A percentile compares a stretch with the other conserved stretches of the same genome.
phyloP scores from a whole-genome alignment of 2,329 filamentous ascomycete genomes.

The Phoma herbarum region DNA sequence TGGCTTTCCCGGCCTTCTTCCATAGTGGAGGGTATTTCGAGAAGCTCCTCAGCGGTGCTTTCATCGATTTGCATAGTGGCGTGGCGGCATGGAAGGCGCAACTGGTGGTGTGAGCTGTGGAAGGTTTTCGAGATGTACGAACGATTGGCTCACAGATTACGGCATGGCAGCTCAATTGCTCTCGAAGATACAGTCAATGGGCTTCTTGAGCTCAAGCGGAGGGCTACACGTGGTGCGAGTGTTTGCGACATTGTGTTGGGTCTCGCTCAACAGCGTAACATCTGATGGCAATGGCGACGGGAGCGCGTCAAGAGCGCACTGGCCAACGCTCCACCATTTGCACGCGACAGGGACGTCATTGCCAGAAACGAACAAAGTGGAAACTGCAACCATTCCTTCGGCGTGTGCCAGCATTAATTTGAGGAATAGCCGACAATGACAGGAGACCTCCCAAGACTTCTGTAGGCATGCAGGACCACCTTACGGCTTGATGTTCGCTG shows the following conservation, averaged over 20 bases:
- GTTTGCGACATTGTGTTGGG: constrained; percentile 38
- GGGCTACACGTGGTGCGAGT: constrained; percentile 34
- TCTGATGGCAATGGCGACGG: constrained; percentile 4
- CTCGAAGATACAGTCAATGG: constrained; percentile 22
- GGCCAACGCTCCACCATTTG: constrained; percentile 17
- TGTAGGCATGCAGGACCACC: neutral
- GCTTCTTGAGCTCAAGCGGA: constrained; percentile 30
- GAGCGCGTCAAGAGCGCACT: constrained; percentile 18
- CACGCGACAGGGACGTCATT: constrained; percentile 17
- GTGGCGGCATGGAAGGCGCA: constrained; percentile 16
- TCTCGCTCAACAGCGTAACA: neutral
- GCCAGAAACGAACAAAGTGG: neutral
- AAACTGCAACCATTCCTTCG: neutral
- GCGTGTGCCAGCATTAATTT: neutral
- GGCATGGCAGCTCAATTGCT: constrained; percentile 38
- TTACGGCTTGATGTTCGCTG: neutral
- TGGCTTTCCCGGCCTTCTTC: constrained; percentile 65
- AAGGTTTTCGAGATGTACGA: neutral
- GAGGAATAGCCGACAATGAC: neutral
- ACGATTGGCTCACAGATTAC: constrained; percentile 35
- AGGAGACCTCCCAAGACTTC: neutral
- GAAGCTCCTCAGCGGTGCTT: constrained; percentile 47
- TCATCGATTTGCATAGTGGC: neutral
- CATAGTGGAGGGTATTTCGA: constrained; percentile 52
- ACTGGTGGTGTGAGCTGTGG: constrained; percentile 18